Conservation (phyloP, 2,329 filamentous ascomycete species). For the Teratosphaeria nubilosa region DNA sequence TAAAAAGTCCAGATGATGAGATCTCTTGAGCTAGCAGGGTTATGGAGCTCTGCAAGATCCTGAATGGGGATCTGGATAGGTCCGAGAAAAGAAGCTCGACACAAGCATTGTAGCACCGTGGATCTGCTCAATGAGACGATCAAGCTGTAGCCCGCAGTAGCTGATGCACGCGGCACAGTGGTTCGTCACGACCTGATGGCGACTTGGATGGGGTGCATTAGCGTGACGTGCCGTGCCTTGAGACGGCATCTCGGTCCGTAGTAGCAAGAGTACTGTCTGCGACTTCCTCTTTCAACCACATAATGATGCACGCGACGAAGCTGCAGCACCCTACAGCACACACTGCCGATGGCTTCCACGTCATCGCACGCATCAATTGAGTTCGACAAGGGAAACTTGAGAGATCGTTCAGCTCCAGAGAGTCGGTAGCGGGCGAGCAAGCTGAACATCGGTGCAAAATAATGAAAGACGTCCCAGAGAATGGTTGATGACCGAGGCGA, state of each 20-base stretch:
- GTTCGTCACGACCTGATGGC: not conserved
- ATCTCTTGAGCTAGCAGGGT: not conserved
- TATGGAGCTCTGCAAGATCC: not conserved
- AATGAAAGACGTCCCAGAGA: no score
- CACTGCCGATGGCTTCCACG: no score
- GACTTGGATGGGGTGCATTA: not conserved
- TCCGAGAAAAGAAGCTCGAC: not conserved
- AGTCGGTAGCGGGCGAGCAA: no score
- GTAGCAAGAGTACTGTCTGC: not conserved
- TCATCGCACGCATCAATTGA: not conserved
- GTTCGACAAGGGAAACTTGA: no score
- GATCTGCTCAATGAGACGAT: not conserved
- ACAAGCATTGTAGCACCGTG: not conserved
- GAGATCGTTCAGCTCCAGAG: no score
- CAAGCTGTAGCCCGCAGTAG: not conserved
- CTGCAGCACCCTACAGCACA: not conserved
- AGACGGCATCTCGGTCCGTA: not conserved
- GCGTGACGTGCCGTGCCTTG: not conserved
- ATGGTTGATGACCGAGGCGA: no score
- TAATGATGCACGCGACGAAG: not conserved
- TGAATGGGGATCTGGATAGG: no score
- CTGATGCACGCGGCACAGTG: not conserved
- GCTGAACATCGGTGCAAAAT: no score
- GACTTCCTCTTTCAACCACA: not conserved
- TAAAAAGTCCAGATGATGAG: not conserved